These are phyloP conservation scores for Naegleria lovaniensis DNA, from an alignment of 208 protist species.

Conservation along the genomic window DNA sequence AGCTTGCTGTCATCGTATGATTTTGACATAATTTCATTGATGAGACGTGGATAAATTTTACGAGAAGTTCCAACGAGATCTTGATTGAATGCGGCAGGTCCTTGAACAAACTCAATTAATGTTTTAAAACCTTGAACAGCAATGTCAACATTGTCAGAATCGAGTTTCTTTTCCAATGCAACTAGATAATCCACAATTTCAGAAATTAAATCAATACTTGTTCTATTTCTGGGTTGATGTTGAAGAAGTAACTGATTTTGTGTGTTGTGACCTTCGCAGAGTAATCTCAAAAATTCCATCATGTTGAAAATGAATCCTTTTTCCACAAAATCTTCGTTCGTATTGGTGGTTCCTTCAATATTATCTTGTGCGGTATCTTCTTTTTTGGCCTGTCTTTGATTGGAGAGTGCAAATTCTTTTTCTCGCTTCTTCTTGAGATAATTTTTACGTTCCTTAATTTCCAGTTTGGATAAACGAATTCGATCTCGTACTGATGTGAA, in stretches of 20 bases:
- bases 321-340: background rate
- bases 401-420: background rate
- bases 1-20: background rate
- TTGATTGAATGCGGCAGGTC: background rate
- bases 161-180: background rate
- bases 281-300: conserved; percentile 55
- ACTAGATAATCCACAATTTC: conserved; percentile 2
- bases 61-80: background rate
- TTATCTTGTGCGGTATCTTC: background rate
- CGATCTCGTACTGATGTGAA: background rate
- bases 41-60: background rate
- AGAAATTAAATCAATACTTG: conserved; percentile 58
- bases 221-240: conserved; percentile 55
- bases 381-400: background rate
- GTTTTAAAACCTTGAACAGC: background rate
- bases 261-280: conserved; percentile 58
- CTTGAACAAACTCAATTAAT: background rate
- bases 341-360: background rate
- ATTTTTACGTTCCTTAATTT: background rate
- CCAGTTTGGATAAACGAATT: background rate
- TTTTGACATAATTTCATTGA: background rate
- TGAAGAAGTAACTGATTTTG: conserved; percentile 56
- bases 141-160: background rate
- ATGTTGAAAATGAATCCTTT: conserved; percentile 20
- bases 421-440: background rate